Percentiles rank a stretch among this genome's conserved stretches.
Conservation (phyloP, 805 yeast species). For the Cyberlindnera nakhonratchasimensis region DNA sequence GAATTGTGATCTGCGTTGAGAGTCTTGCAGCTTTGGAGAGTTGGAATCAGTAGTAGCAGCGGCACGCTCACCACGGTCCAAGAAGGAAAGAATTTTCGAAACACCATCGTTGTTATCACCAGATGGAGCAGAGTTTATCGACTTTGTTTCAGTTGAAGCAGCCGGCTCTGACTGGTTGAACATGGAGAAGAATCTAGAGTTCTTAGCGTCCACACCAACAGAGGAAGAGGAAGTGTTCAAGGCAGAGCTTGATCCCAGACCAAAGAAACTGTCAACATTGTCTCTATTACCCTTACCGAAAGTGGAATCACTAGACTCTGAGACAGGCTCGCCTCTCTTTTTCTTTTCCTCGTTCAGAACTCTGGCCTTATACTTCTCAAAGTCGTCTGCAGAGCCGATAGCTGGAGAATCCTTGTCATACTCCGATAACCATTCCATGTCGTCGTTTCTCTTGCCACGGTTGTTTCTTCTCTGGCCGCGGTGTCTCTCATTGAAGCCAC, state of each 20-base stretch:
- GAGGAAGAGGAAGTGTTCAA: conserved; percentile 1
- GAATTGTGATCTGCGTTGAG: conserved; percentile 16
- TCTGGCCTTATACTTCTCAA: conserved; percentile 39
- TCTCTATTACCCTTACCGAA: conserved; percentile 5
- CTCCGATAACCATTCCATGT: conserved; percentile 22
- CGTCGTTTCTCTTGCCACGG: conserved; percentile 14
- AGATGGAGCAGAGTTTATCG: background rate
- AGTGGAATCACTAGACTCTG: conserved; percentile 1
- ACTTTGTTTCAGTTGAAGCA: conserved; percentile 5
- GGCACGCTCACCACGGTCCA: conserved; percentile 22
- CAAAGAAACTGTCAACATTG: conserved; percentile 27
- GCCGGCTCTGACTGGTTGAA: conserved; percentile 22
- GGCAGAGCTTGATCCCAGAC: conserved; percentile 15
- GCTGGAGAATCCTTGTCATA: conserved; percentile 23
- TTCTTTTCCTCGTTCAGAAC: conserved; percentile 35
- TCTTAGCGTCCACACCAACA: conserved; percentile 21
- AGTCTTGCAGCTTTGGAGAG: background rate
- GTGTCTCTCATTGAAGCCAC: conserved; percentile 10
- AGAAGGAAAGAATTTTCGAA: conserved; percentile 26
- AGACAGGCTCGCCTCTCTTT: conserved; percentile 29
- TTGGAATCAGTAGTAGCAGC: conserved; percentile 1
- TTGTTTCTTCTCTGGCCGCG: conserved; percentile 16
- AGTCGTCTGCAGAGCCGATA: conserved; percentile 31
- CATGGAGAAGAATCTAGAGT: conserved; percentile 29
- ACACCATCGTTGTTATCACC: conserved; percentile 16